Percentiles rank a stretch among this genome's conserved stretches.
Evolutionary conservation across 805 yeast genomes (phyloP).

Genomic region (Scheffersomyces amazonensis): DNA sequence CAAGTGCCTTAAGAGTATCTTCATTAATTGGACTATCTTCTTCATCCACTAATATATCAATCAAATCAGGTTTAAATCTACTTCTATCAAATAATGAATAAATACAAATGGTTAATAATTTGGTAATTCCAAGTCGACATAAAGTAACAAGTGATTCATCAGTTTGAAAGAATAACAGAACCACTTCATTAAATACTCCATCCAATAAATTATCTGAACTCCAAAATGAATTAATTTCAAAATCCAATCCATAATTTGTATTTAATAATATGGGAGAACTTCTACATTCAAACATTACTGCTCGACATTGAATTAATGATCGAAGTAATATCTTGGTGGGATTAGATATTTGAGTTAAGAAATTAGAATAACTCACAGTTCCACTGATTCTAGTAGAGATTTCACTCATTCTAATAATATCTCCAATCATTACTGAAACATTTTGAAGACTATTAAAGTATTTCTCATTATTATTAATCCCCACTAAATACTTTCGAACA

Average conservation of each 20-base stretch:
- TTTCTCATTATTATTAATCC: conserved; percentile 11
- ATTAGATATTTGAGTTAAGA: conserved; percentile 23
- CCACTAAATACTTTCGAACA: conserved; percentile 7
- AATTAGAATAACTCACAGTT: conserved; percentile 15
- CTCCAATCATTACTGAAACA: conserved; percentile 33
- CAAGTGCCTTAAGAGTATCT: neutral
- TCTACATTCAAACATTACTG: conserved; percentile 15
- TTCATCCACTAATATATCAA: neutral
- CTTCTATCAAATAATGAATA: conserved; percentile 14
- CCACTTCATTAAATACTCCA: conserved; percentile 37
- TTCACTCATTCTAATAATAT: conserved; percentile 57
- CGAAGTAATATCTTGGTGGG: conserved; percentile 31
- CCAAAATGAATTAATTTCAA: conserved; percentile 23
- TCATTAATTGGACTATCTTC: too few species aligned
- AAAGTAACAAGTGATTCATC: conserved; percentile 41
- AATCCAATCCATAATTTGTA: conserved; percentile 5
- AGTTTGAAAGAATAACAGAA: conserved; percentile 41
- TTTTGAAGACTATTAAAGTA: conserved; percentile 15
- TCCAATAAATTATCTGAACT: conserved; percentile 18
- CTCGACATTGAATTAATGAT: conserved; percentile 43
- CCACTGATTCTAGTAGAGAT: conserved; percentile 54
- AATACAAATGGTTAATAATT: conserved; percentile 20
- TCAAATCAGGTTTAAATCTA: neutral
- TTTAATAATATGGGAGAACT: conserved; percentile 7
- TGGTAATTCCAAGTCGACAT: conserved; percentile 27